These are phyloP conservation scores for Termitomyces sp. DNA, from an alignment of 1,284 basidiomycete genomes.

Conservation along the genomic window DNA sequence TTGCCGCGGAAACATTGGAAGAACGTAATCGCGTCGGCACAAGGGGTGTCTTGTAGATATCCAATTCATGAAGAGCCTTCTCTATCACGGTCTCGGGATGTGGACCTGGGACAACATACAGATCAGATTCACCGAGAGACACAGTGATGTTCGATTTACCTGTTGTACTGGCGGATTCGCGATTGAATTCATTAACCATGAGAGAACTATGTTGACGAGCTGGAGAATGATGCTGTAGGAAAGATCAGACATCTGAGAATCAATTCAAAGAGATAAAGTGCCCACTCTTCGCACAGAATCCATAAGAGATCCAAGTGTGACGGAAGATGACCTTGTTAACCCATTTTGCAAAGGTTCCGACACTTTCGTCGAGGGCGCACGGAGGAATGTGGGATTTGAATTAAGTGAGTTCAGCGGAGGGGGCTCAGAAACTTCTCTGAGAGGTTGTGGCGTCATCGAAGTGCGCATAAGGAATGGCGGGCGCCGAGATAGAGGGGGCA, in stretches of 20 bases:
- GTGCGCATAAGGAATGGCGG: slow-evolving; percentile 58
- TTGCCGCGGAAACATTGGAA: slow-evolving; percentile 22
- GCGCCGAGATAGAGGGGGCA: slow-evolving; percentile 35
- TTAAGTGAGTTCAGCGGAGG: slow-evolving; percentile 55
- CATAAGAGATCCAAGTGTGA: slow-evolving; percentile 59
- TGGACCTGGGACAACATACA: slow-evolving; percentile 21
- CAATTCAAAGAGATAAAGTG: slow-evolving; percentile 13
- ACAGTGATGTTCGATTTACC: slow-evolving; percentile 22
- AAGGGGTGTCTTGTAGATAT: slow-evolving; percentile 72
- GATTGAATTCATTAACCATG: slow-evolving; percentile 35
- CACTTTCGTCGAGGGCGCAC: slow-evolving; percentile 38
- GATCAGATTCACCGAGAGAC: slow-evolving; percentile 3
- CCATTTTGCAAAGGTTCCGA: slow-evolving; percentile 26
- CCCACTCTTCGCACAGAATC: slow-evolving; percentile 53
- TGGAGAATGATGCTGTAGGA: slow-evolving; percentile 38
- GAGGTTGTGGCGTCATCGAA: slow-evolving; percentile 62
- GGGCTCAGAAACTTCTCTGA: slow-evolving; percentile 60
- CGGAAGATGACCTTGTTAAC: slow-evolving; percentile 24
- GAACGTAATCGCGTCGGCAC: slow-evolving; percentile 61
- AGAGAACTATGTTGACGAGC: slow-evolving; percentile 46
- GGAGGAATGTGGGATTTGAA: slow-evolving; percentile 66
- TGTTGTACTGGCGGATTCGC: slow-evolving; percentile 29
- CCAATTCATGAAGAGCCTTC: slow-evolving; percentile 60
- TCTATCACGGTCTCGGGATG: slow-evolving; percentile 49
- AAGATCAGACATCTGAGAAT: slow-evolving; percentile 5